phyloP scores from a whole-genome alignment of 1,139 yeast species.

The Pichia sp. region DNA sequence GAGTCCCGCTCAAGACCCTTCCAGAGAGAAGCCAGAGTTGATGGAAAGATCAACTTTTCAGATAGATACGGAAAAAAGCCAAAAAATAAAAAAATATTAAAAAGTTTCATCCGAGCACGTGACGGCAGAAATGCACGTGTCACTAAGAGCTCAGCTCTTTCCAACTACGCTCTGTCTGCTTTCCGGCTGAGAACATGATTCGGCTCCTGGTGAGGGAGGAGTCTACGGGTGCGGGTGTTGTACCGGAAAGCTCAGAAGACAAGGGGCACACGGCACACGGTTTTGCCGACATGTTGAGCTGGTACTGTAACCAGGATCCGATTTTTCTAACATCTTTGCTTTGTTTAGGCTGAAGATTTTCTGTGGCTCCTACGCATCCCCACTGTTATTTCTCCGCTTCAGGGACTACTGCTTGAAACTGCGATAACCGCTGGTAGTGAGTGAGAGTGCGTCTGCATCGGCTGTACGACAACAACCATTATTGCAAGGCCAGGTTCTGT shows the following conservation, averaged over 20 bases:
- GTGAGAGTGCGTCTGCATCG: neutral
- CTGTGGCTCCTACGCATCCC: too few species aligned
- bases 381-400: neutral
- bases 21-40: too few species aligned
- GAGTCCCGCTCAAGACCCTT: too few species aligned
- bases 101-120: neutral
- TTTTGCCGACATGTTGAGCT: neutral
- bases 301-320: too few species aligned
- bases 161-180: neutral
- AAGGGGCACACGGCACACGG: neutral
- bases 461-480: neutral
- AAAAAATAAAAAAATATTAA: neutral
- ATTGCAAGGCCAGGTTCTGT: too few species aligned
- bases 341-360: too few species aligned
- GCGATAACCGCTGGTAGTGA: neutral
- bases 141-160: neutral
- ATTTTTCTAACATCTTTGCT: too few species aligned
- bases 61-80: neutral
- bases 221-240: neutral
- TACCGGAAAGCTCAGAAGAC: neutral
- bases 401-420: neutral
- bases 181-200: neutral
- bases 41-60: too few species aligned
- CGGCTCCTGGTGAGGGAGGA: neutral
- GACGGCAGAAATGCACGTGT: constrained; percentile 3